Evolutionary conservation across 257 asterid genomes (phyloP).

Genomic region (Osmanthus fragrans): DNA sequence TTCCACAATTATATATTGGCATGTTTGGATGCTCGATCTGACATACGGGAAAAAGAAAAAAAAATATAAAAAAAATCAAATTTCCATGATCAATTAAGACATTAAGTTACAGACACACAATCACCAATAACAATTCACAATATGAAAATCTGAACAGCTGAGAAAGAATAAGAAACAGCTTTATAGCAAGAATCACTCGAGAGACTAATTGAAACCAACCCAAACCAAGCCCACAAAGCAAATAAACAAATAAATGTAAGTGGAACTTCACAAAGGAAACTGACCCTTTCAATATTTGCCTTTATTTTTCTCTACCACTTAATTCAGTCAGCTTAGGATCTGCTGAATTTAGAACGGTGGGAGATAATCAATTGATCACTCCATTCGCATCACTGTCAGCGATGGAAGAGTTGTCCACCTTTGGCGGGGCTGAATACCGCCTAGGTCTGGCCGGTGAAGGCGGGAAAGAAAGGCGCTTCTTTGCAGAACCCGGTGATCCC

Average conservation of each 20-base stretch:
- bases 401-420: constrained; percentile 42
- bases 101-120: not conserved
- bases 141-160: constrained; percentile 21
- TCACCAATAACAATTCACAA: constrained; percentile 19
- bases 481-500: constrained; percentile 53
- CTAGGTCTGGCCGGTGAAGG: constrained; percentile 82
- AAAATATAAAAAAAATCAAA: not conserved
- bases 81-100: not conserved
- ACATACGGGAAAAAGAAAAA: too few relatives aligned
- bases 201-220: constrained; percentile 27
- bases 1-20: too few relatives aligned
- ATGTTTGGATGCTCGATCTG: too few relatives aligned
- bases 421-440: constrained; percentile 74
- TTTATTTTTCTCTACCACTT: constrained; percentile 18
- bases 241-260: constrained; percentile 31
- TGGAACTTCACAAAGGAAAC: constrained; percentile 23
- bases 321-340: not conserved
- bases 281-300: constrained; percentile 19
- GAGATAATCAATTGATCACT: constrained; percentile 27
- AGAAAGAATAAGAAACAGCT: constrained; percentile 19
- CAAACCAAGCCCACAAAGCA: constrained; percentile 30
- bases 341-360: constrained; percentile 8
- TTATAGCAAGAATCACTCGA: constrained; percentile 26
- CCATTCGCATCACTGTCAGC: constrained; percentile 35
- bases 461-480: constrained; percentile 87